A percentile compares a stretch with the other conserved stretches of the same genome.
These are phyloP conservation scores for Aspergillus funiculosus DNA, from an alignment of 495 filamentous ascomycete species.

Conservation along the genomic window DNA sequence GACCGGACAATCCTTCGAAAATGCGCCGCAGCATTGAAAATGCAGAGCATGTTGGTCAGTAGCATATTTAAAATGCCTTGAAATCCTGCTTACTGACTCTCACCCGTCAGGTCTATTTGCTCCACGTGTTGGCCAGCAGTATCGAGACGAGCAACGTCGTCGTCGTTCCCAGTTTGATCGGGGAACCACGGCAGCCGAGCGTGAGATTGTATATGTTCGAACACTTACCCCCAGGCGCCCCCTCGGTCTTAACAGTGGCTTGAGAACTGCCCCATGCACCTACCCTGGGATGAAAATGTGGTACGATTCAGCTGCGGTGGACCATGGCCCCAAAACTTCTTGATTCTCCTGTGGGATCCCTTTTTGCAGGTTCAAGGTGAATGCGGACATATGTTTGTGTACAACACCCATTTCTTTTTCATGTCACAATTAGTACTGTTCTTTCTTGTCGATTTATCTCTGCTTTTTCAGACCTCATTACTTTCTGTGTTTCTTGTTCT, in stretches of 20 bases:
- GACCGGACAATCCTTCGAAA: conserved; percentile 76
- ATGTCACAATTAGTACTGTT: too few relatives aligned
- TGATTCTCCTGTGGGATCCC: conserved; percentile 5
- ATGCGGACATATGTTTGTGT: not conserved
- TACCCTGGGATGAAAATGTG: conserved; percentile 26
- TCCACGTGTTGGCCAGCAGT: conserved; percentile 64
- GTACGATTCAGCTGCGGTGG: conserved; percentile 18
- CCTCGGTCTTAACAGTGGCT: conserved; percentile 13
- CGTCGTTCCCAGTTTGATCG: conserved; percentile 73
- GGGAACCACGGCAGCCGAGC: conserved; percentile 39
- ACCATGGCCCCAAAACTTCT: conserved; percentile 22
- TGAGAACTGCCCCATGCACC: conserved; percentile 26
- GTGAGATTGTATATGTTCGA: conserved; percentile 25
- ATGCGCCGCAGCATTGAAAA: conserved; percentile 80
- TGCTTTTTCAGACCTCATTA: conserved; percentile 9
- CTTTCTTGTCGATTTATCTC: conserved; percentile 5
- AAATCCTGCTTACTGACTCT: not conserved
- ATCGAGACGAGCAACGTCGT: conserved; percentile 68
- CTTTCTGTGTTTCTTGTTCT: conserved; percentile 12
- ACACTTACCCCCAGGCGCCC: conserved; percentile 19
- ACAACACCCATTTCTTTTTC: not conserved
- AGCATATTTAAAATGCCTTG: not conserved
- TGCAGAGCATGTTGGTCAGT: conserved; percentile 76
- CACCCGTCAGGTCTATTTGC: conserved; percentile 54
- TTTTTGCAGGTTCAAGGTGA: not conserved